These are phyloP conservation scores for Chrysoporthe deuterocubensis DNA, from an alignment of 2,329 filamentous ascomycete species.

Conservation along the genomic window DNA sequence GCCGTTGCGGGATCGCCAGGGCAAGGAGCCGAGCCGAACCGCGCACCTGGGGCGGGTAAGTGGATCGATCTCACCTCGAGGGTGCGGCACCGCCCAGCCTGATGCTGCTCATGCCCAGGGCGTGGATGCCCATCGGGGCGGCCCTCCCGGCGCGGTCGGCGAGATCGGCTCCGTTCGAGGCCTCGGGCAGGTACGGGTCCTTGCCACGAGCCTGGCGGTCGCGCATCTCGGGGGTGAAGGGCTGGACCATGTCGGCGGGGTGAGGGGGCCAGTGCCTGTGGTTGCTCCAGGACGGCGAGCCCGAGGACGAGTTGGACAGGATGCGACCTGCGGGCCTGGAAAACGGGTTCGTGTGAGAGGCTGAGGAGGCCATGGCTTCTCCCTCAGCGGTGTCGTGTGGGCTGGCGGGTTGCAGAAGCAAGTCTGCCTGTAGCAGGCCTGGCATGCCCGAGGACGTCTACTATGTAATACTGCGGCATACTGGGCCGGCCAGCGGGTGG, in stretches of 20 bases:
- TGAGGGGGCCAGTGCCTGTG: slow-evolving; percentile 41
- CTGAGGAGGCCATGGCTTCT: slow-evolving; percentile 14
- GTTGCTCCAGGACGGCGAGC: slow-evolving; percentile 34
- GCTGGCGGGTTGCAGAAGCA: background rate
- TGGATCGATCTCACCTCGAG: slow-evolving; percentile 1
- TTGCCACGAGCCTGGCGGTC: slow-evolving; percentile 64
- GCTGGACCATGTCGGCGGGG: slow-evolving; percentile 22
- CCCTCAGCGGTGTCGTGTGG: background rate
- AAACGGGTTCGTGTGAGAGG: slow-evolving; percentile 22
- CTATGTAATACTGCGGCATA: background rate
- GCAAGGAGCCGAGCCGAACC: background rate
- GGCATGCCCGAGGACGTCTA: too few species aligned
- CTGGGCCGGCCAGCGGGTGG: background rate
- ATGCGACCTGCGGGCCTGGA: slow-evolving; percentile 19
- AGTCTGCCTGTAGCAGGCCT: background rate
- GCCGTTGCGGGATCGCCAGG: background rate
- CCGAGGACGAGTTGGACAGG: slow-evolving; percentile 27
- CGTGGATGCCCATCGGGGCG: slow-evolving; percentile 17
- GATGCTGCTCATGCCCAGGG: slow-evolving; percentile 30
- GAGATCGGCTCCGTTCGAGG: slow-evolving; percentile 39
- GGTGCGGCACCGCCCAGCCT: slow-evolving; percentile 12
- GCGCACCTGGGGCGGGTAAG: background rate
- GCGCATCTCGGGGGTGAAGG: slow-evolving; percentile 56
- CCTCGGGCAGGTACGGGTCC: slow-evolving; percentile 51
- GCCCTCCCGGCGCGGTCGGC: slow-evolving; percentile 32